A percentile compares a stretch with the other conserved stretches of the same genome.
phyloP scores from a whole-genome alignment of 805 yeast genomes.

The Kuraishia capsulata region DNA sequence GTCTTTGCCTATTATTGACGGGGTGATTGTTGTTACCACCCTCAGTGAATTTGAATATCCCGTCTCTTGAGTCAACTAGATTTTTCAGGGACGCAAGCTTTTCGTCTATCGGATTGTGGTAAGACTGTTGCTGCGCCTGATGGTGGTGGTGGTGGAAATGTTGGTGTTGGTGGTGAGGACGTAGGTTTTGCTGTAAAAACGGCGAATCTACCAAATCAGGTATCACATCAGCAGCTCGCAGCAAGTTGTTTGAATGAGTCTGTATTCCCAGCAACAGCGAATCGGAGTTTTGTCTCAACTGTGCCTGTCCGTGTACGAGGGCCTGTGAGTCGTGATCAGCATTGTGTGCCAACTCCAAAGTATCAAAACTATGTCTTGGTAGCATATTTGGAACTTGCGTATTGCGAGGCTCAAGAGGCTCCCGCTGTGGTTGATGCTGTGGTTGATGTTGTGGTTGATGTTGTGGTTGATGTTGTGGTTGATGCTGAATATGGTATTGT shows the following conservation, averaged over 20 bases:
- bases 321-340: not conserved
- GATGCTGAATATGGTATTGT: conserved; percentile 8
- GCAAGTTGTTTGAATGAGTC: not conserved
- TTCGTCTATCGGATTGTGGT: not conserved
- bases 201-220: not conserved
- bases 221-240: not conserved
- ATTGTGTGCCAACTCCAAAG: not conserved
- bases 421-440: conserved; percentile 3
- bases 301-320: not conserved
- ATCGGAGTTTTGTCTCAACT: not conserved
- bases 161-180: not conserved
- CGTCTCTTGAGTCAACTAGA: too few species aligned
- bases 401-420: conserved; percentile 4
- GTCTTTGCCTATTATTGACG: conserved; percentile 23
- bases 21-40: too few species aligned
- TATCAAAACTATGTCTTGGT: not conserved
- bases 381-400: not conserved
- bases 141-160: not conserved
- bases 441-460: conserved; percentile 8
- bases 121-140: not conserved
- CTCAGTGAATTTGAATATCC: not conserved
- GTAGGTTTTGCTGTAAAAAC: too few species aligned
- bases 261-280: not conserved
- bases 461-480: conserved; percentile 5
- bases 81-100: not conserved